Evolutionary conservation across 176 grass and related monocot species (phyloP), one percentile per base, ranked within the genome.

Genomic region (Juncus effusus): DNA sequence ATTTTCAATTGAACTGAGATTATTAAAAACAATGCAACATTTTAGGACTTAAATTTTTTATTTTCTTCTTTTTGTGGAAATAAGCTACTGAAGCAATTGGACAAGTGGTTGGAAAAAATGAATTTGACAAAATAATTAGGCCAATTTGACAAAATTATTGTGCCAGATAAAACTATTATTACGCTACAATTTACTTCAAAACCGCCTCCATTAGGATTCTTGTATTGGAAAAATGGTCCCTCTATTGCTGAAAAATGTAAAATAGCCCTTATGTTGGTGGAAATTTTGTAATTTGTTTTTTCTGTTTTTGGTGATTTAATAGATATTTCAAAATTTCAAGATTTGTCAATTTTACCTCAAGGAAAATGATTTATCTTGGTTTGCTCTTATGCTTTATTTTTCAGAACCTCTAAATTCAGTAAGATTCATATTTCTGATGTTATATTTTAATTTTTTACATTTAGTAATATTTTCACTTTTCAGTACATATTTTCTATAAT

Each of bases 311-410:
- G 41, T 85, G 40, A 59, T 51, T 79, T 85, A 36, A 71, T 80
- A 91, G 93, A 97, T 79, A 69, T 89, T 67, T 60, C 85, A 14
- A 61, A 62, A 81, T 79, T 76, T 80, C 77, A 82, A 58, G 79
- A 40, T 7, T 78, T 91, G 62, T 78, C 88, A 57, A 44, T 73
- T 44, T 71, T 82, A 66, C 59, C 76, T 56, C 79, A 86, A 86
- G 85, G 79, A 70, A 84, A 91, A 63, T 85, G 82, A 36, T 82
- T 89, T 40, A 55, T 60, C 88, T 13, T 86, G 88, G 67, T 97
- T 97, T 84, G 82, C 78, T 84, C 85, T 97, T 76, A 97, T 97
- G 93, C 42, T 97, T 77, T 87, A 79, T 62, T 97, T 97, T 60
- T 64, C 77, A 38, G 93, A 91, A 75, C 88, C 93, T 60, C 76